phyloP scores from a whole-genome alignment of 805 yeast species.

The Komagataella pseudopastoris region DNA sequence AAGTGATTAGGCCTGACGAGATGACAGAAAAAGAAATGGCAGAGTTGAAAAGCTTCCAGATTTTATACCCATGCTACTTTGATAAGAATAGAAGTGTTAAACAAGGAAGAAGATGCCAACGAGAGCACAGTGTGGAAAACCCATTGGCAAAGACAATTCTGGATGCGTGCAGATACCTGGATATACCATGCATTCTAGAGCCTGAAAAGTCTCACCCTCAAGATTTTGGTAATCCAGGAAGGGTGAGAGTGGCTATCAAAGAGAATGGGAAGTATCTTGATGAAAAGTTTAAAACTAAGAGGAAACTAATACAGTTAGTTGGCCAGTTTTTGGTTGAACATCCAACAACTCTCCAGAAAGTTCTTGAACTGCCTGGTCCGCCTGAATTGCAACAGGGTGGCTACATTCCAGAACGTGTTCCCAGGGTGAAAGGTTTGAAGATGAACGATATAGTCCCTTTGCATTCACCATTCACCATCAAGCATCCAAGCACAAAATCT shows the following conservation, averaged over 20 bases:
- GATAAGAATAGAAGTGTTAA: constrained; percentile 62
- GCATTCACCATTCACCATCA: constrained; percentile 66
- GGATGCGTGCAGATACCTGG: constrained; percentile 41
- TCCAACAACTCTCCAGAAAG: constrained; percentile 55
- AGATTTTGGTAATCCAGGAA: constrained; percentile 96
- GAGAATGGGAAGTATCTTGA: constrained; percentile 24
- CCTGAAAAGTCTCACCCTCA: constrained; percentile 88
- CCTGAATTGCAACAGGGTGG: constrained; percentile 38
- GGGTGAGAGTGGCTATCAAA: constrained; percentile 67
- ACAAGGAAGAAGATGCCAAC: constrained; percentile 75
- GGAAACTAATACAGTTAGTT: constrained; percentile 48
- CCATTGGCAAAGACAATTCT: constrained; percentile 77
- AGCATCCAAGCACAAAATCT: constrained; percentile 68
- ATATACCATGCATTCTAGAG: constrained; percentile 35
- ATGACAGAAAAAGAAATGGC: constrained; percentile 44
- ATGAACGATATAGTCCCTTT: constrained; percentile 87
- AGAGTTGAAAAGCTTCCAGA: constrained; percentile 55
- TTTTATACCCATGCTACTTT: constrained; percentile 86
- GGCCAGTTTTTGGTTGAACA: constrained; percentile 47
- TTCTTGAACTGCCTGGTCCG: constrained; percentile 54
- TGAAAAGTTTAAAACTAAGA: constrained; percentile 32
- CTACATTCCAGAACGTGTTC: constrained; percentile 45
- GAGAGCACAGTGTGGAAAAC: constrained; percentile 60
- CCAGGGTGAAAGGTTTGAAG: constrained; percentile 73
- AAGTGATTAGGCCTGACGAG: constrained; percentile 7